Conservation (phyloP, 805 yeast genomes). For the Metschnikowia anglica region DNA sequence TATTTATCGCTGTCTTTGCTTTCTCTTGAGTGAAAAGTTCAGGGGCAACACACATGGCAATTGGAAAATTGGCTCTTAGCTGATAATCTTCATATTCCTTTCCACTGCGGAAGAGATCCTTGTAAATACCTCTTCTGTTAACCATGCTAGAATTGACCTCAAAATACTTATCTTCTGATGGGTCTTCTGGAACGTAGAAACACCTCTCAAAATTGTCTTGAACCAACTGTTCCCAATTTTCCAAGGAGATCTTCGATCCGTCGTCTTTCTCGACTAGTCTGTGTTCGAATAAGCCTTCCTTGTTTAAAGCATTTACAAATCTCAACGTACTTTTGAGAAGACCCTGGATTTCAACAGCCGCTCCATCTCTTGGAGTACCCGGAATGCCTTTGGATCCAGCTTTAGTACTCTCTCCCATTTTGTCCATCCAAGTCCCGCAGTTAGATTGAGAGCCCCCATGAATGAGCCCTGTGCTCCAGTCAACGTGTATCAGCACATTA, state of each 20-base stretch:
- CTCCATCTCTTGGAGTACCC: slow-evolving; percentile 97
- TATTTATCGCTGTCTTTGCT: slow-evolving; percentile 62
- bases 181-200: slow-evolving; percentile 70
- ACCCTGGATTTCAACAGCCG: slow-evolving; percentile 91
- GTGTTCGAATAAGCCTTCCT: slow-evolving; percentile 55
- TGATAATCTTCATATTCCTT: slow-evolving; percentile 94
- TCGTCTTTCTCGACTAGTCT: slow-evolving; percentile 55
- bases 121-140: slow-evolving; percentile 91
- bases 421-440: slow-evolving; percentile 99
- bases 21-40: slow-evolving; percentile 68
- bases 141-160: slow-evolving; percentile 64
- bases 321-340: slow-evolving; percentile 79
- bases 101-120: slow-evolving; percentile 78
- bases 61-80: slow-evolving; percentile 85
- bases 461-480: slow-evolving; percentile 85
- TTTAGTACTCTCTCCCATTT: slow-evolving; percentile 90
- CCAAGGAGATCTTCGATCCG: slow-evolving; percentile 56
- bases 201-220: slow-evolving; percentile 75
- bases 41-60: slow-evolving; percentile 94
- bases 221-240: slow-evolving; percentile 70
- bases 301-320: slow-evolving; percentile 64
- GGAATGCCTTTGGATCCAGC: slow-evolving; percentile 91
- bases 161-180: slow-evolving; percentile 57
- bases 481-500: slow-evolving; percentile 75
- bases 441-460: slow-evolving; percentile 90